Base-by-base conservation (phyloP, 2,329 filamentous ascomycete genomes). In the Fusarium sp. region DNA sequence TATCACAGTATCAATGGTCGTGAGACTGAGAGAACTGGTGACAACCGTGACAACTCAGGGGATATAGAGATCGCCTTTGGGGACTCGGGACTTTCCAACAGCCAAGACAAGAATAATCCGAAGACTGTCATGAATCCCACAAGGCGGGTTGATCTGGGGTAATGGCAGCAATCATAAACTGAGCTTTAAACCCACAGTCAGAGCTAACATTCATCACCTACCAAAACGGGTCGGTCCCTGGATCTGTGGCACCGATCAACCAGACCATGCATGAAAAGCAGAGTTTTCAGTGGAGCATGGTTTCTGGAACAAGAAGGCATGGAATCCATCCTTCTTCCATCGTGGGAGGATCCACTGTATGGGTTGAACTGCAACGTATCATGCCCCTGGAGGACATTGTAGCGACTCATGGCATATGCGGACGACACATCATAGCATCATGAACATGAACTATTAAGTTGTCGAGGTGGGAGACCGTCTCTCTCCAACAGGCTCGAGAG, bases 211-310 rank as follows among this genome's bases (percentile, higher is more conserved):
- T 49, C 27, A 35, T 33, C 31, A 49, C 57, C 43, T 48, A 56
- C 45, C 46, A 46, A 48, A 52, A 58, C 32, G 48, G 47, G 38
- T 35, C 46, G 27, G 29, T 46, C 45, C 58, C 42, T 45, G 46
- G 52, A 45, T 49, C 52, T 62, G 45, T 49, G 44, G 52, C 41
- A 42, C 37, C 41, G 48, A 58, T 61, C 44, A 52, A 56, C 54
- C 55, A 38, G 52, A 44, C 41, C 38, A 52, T 33, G 27, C 17
- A 51, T 47, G 15, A 47, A 19, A 37, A 47, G 57, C 52, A 64
- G 61, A 65, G 33, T 64, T 64, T 64, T 64, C 56, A 57, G 31
- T 27, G 52, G 60, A 57, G 31, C 39, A 57, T 27, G 52, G 60
- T 44, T 64, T 65, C 61, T 62, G 61, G 61, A 65, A 64, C 32